Conservation (phyloP, 2,329 filamentous ascomycete genomes). For the Dactylellina sp. region DNA sequence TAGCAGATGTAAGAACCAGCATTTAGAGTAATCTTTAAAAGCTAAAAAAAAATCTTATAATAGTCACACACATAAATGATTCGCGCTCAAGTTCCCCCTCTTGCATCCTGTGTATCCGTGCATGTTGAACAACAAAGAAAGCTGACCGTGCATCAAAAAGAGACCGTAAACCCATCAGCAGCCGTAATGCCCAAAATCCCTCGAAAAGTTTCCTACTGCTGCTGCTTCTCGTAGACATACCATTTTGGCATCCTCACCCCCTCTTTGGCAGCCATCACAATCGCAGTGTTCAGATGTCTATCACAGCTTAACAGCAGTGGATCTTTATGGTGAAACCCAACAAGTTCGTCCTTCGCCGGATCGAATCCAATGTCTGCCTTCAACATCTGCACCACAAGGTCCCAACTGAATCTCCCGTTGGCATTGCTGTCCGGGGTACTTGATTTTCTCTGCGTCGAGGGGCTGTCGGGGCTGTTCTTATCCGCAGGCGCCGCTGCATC, state of each 20-base stretch:
- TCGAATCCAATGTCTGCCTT: slow-evolving; percentile 54
- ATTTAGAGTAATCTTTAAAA: no score
- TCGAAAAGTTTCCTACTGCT: no score
- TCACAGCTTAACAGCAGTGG: slow-evolving; percentile 49
- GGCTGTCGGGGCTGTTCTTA: slow-evolving; percentile 1
- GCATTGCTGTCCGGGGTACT: slow-evolving; percentile 34
- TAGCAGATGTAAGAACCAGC: not conserved
- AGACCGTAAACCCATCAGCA: no score
- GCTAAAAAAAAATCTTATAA: no score
- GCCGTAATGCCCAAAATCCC: no score
- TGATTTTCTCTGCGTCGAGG: slow-evolving; percentile 25
- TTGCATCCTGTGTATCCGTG: no score
- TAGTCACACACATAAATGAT: no score
- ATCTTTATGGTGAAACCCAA: slow-evolving; percentile 54
- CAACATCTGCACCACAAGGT: slow-evolving; percentile 49
- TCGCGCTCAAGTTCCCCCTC: no score
- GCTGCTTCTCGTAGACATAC: slow-evolving; percentile 54
- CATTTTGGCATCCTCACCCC: slow-evolving; percentile 57
- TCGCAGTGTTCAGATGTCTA: slow-evolving; percentile 51
- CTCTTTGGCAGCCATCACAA: slow-evolving; percentile 55
- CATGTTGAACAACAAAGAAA: no score
- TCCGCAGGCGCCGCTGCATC: not conserved
- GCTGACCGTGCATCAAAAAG: no score
- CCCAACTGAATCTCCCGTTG: slow-evolving; percentile 53
- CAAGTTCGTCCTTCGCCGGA: slow-evolving; percentile 48